phyloP scores from a whole-genome alignment of 495 filamentous ascomycete genomes.

The Opeltia flavorubescens region DNA sequence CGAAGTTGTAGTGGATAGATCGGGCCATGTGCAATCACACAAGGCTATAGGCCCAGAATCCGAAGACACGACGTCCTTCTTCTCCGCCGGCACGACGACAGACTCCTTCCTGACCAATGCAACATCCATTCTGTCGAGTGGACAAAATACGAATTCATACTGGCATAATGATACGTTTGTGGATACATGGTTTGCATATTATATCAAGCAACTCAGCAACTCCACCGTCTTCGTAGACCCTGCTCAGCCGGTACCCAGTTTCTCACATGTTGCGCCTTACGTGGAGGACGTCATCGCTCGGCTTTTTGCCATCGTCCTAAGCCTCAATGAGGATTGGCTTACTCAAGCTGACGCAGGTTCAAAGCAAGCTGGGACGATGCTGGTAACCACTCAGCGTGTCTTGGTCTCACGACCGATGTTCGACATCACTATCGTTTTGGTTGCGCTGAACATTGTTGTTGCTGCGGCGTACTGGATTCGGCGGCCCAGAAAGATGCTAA shows the following conservation, averaged over 20 bases:
- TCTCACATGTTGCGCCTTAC: constrained; percentile 8
- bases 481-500: constrained; percentile 18
- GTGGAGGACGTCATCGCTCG: constrained; percentile 16
- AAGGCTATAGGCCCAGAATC: constrained; percentile 2
- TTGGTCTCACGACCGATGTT: constrained; percentile 25
- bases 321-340: constrained; percentile 19
- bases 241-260: constrained; percentile 10
- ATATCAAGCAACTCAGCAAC: constrained; percentile 14
- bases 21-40: constrained; percentile 10
- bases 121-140: background rate
- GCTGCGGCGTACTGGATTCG: constrained; percentile 20
- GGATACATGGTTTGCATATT: constrained; percentile 22
- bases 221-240: constrained; percentile 21
- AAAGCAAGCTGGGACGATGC: background rate
- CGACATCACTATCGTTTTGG: constrained; percentile 17
- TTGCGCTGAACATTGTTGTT: constrained; percentile 22
- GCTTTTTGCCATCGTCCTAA: constrained; percentile 24
- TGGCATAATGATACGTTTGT: constrained; percentile 27
- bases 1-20: constrained; percentile 19
- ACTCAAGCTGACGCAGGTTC: background rate
- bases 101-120: background rate
- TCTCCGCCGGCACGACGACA: background rate
- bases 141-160: background rate
- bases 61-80: constrained; percentile 4
- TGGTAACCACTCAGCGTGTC: constrained; percentile 17